Conservation (phyloP, 805 yeast genomes). For the Priceomyces medius region DNA sequence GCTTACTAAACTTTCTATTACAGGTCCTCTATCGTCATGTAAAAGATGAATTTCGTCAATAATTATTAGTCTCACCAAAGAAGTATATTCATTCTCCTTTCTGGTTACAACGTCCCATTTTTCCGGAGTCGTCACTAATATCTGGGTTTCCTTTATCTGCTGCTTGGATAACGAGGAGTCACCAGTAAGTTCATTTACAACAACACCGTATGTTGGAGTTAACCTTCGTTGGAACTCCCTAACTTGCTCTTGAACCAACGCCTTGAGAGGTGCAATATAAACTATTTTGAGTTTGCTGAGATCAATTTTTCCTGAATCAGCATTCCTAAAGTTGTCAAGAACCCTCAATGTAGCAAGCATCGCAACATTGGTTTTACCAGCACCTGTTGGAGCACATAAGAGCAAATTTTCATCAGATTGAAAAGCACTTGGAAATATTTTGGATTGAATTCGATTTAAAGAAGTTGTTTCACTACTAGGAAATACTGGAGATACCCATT, state of each 20-base stretch:
- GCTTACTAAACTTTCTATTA: slow-evolving; percentile 81
- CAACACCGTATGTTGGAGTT: slow-evolving; percentile 55
- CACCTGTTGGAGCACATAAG: slow-evolving; percentile 98
- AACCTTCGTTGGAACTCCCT: slow-evolving; percentile 77
- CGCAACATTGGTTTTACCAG: slow-evolving; percentile 97
- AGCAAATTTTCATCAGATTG: slow-evolving; percentile 66
- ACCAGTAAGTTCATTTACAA: slow-evolving; percentile 87
- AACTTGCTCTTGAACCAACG: slow-evolving; percentile 93
- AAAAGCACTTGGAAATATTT: slow-evolving; percentile 78
- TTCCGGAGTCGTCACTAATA: slow-evolving; percentile 92
- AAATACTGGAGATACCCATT: slow-evolving; percentile 79
- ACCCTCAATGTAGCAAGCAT: slow-evolving; percentile 73
- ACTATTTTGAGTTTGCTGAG: slow-evolving; percentile 69
- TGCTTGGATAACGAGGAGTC: slow-evolving; percentile 75
- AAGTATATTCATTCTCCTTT: slow-evolving; percentile 67
- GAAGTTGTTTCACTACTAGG: slow-evolving; percentile 62
- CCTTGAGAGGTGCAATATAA: slow-evolving; percentile 90
- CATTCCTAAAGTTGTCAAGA: slow-evolving; percentile 51
- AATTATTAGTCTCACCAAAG: slow-evolving; percentile 66
- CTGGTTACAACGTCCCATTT: slow-evolving; percentile 97
- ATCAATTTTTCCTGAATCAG: slow-evolving; percentile 47
- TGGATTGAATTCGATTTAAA: slow-evolving; percentile 81
- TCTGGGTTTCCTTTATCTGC: slow-evolving; percentile 75
- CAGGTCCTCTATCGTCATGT: slow-evolving; percentile 96
- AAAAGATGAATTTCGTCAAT: slow-evolving; percentile 91